phyloP scores from a whole-genome alignment of 176 grass and related monocot genomes.

The barley (Hordeum vulgare) region MorexV3_pseudomolecules_assembly NC_058519.1:421019737-421020236 shows the following conservation, averaged over 20 bases:
- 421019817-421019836: background rate
- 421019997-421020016: slow-evolving; percentile 27
- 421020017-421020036: background rate
- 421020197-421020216: no score
- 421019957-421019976: slow-evolving; percentile 23
- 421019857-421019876: slow-evolving; percentile 12
- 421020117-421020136: background rate
- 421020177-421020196: background rate
- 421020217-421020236: background rate
- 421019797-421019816: slow-evolving; percentile 4
- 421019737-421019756: background rate
- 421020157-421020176: background rate
- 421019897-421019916: slow-evolving; percentile 23
- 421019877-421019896: slow-evolving; percentile 10
- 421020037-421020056: background rate
- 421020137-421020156: background rate
- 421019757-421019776: slow-evolving; percentile 27
- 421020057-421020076: background rate
- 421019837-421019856: background rate
- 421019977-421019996: slow-evolving; percentile 29
- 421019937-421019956: slow-evolving; percentile 34
- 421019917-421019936: slow-evolving; percentile 20
- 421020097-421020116: background rate
- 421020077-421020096: background rate
- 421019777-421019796: slow-evolving; percentile 17